Evolutionary conservation across 177 flowering plant species (phyloP).

Genomic region (Vitis hybrid): DNA sequence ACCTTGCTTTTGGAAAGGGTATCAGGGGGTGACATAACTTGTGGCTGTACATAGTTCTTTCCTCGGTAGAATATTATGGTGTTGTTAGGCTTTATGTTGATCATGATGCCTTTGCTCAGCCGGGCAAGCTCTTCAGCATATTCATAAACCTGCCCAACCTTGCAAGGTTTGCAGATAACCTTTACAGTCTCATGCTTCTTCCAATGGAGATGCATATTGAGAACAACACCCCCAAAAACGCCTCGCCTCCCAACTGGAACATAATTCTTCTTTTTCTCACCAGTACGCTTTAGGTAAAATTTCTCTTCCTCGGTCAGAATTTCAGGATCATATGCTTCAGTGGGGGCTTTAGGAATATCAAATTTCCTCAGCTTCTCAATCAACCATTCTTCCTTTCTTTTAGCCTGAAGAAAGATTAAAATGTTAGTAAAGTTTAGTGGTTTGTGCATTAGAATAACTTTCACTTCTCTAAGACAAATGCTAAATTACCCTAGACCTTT

Average conservation of each 20-base stretch:
- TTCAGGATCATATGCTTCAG: conserved; percentile 80
- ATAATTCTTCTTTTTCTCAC: conserved; percentile 89
- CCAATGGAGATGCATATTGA: conserved; percentile 99
- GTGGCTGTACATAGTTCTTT: conserved; percentile 86
- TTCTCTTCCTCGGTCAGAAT: conserved; percentile 84
- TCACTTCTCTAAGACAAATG: background rate
- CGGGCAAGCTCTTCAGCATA: conserved; percentile 88
- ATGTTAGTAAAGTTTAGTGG: background rate
- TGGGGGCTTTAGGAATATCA: conserved; percentile 59
- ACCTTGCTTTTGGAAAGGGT: conserved; percentile 88
- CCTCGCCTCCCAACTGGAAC: conserved; percentile 91
- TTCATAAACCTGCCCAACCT: conserved; percentile 77
- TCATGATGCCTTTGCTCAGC: conserved; percentile 79
- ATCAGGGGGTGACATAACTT: conserved; percentile 84
- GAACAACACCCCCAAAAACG: conserved; percentile 96
- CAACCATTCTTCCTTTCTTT: conserved; percentile 87
- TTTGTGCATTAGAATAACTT: too few relatives aligned
- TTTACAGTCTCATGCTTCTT: conserved; percentile 92
- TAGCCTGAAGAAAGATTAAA: conserved; percentile 49
- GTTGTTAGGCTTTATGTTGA: conserved; percentile 73
- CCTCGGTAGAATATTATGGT: conserved; percentile 82
- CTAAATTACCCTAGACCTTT: too few relatives aligned
- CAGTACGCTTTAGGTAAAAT: conserved; percentile 85
- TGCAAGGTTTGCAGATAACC: conserved; percentile 84
- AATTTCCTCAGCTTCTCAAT: conserved; percentile 86